Evolutionary conservation across 495 filamentous ascomycete genomes (phyloP), one percentile per base, ranked within the genome.

Genomic region (Lasiosphaeriaceae sp.): DNA sequence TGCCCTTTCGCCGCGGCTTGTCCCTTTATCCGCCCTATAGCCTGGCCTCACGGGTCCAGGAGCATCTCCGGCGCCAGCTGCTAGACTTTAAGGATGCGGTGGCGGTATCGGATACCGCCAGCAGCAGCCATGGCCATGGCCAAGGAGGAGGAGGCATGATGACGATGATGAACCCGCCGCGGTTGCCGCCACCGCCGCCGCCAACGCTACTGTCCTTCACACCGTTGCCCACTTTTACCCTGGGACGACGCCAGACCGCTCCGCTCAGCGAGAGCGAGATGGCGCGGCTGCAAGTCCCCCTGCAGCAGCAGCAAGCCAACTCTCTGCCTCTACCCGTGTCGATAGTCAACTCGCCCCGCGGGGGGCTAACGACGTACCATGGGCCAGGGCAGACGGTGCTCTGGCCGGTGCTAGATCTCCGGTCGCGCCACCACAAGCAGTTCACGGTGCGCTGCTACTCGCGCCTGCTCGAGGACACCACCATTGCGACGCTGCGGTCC

Each of bases 341-440:
- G 19, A 80, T 95, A 62, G 68, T 83, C 39, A 78, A 85, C 52
- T 86, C 90, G 6, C 81, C 86, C 8, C 86, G 94, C 46, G 94
- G 94, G 60, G 94, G 94, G 0, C 89, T 94, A 56, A 92, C 89
- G 0, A 97, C 94, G 4, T 98, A 96, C 76, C 94, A 98, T 67
- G 94, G 94, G 0, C 94, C 94, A 0, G 94, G 94, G 0, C 94
- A 98, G 68, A 73, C 93, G 57, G 89, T 96, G 22, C 86, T 90
- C 12, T 98, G 96, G 71, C 90, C 93, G 14, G 83, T 97, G 39
- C 71, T 94, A 20, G 90, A 96, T 65, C 77, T 97, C 17, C 63
- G 64, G 16, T 73, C 74, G 3, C 54, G 62, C 2, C 34, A 58
- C 20, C 71, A 78, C 64, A 41, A 50, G 20, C 57, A 69, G 34